A percentile compares a stretch with the other conserved stretches of the same genome.
Evolutionary conservation across 2,329 filamentous ascomycete species (phyloP).

Genomic region (Monosporascus sp.): DNA sequence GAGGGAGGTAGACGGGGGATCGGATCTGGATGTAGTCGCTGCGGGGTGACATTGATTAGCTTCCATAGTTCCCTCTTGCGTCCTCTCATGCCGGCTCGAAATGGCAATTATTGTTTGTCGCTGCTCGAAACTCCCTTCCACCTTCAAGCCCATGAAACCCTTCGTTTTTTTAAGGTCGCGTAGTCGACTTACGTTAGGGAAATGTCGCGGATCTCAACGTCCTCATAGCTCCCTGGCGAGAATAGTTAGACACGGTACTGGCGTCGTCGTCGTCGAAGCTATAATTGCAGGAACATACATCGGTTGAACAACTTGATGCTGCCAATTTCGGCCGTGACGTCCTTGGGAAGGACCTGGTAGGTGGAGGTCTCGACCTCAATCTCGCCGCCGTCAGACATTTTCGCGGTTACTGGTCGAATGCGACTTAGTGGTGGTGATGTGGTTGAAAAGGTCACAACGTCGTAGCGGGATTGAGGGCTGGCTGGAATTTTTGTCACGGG

Average conservation of each 20-base stretch:
- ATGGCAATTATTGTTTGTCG: conserved; percentile 5
- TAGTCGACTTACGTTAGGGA: conserved; percentile 84
- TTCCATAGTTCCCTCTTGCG: conserved; percentile 1
- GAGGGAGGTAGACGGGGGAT: conserved; percentile 96
- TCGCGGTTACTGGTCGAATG: conserved; percentile 28
- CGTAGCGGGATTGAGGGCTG: not conserved
- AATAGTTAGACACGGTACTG: conserved; percentile 15
- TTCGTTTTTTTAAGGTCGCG: conserved; percentile 7
- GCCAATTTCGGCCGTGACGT: conserved; percentile 69
- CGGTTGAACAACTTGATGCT: conserved; percentile 77
- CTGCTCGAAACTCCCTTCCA: conserved; percentile 7
- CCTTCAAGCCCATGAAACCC: not conserved
- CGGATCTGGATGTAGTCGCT: conserved; percentile 99
- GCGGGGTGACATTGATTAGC: conserved; percentile 30
- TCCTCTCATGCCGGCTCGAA: conserved; percentile 1
- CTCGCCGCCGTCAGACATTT: conserved; percentile 76
- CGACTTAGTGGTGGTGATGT: conserved; percentile 9
- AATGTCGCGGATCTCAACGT: conserved; percentile 99
- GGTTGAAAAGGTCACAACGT: not conserved
- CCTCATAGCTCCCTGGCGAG: conserved; percentile 67
- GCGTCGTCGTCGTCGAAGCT: conserved; percentile 11
- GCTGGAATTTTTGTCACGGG: not conserved
- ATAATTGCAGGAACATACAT: conserved; percentile 24
- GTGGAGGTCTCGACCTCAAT: conserved; percentile 69
- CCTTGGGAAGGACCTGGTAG: conserved; percentile 68